phyloP scores from a whole-genome alignment of 371 early-diverging fungal species.

The Parasitella parasitica region DNA sequence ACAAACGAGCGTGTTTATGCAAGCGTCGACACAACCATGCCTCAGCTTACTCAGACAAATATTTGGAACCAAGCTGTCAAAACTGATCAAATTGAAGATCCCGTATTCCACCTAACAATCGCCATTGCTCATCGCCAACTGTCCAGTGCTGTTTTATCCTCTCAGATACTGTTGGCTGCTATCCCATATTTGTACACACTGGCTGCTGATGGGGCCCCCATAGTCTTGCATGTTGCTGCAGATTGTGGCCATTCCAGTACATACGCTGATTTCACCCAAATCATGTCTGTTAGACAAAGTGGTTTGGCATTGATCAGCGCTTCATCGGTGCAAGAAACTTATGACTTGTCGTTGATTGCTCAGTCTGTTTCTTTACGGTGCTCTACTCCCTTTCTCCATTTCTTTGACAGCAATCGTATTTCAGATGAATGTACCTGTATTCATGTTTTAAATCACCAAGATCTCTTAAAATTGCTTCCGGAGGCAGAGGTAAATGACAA shows the following conservation, averaged over 20 bases:
- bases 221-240: constrained; percentile 54
- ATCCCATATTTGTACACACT: constrained; percentile 64
- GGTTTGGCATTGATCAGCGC: constrained; percentile 73
- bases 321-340: constrained; percentile 62
- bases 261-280: constrained; percentile 54
- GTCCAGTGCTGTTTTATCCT: constrained; percentile 23
- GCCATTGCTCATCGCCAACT: not conserved
- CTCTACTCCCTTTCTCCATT: constrained; percentile 43
- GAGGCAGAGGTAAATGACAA: constrained; percentile 14
- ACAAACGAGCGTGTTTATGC: constrained; percentile 9
- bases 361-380: constrained; percentile 26
- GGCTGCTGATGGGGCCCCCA: constrained; percentile 38
- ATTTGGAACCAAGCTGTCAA: not conserved
- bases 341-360: constrained; percentile 65
- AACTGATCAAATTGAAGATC: not conserved
- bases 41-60: not conserved
- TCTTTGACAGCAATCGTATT: constrained; percentile 38
- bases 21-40: not conserved
- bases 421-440: constrained; percentile 33
- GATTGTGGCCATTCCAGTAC: constrained; percentile 14
- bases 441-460: constrained; percentile 4
- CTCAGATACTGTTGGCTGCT: constrained; percentile 48
- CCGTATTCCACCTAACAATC: not conserved
- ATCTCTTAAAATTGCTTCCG: constrained; percentile 20
- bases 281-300: constrained; percentile 74